Evolutionary conservation across 1,139 yeast species (phyloP).

Genomic region (Groenewaldozyma auringiensis): DNA sequence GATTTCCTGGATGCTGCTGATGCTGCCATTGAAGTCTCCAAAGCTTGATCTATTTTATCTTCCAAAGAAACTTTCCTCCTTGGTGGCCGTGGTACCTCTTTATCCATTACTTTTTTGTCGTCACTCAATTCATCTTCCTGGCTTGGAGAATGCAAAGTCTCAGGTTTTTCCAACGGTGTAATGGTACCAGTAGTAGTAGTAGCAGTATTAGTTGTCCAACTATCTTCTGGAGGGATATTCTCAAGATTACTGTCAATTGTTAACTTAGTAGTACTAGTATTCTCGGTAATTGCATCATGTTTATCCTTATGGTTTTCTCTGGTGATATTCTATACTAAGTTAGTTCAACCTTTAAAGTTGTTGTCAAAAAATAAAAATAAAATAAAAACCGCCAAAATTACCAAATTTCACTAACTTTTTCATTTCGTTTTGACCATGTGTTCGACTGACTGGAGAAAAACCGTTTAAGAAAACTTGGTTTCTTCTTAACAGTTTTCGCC

Average conservation of each 20-base stretch:
- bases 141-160: too few species aligned
- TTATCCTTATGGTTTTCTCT: too few species aligned
- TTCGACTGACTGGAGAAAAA: slow-evolving; percentile 8
- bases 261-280: too few species aligned
- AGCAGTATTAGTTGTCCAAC: neutral
- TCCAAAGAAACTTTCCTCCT: neutral
- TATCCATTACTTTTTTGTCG: neutral
- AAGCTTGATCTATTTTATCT: neutral
- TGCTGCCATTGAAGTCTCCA: too few species aligned
- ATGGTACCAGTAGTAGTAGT: too few species aligned
- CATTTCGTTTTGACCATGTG: neutral
- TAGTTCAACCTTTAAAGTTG: too few species aligned
- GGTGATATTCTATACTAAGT: too few species aligned
- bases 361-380: neutral
- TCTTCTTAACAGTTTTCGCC: slow-evolving; percentile 7
- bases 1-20: neutral
- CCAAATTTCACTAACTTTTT: neutral
- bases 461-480: slow-evolving; percentile 14
- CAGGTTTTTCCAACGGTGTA: too few species aligned
- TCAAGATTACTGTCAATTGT: neutral
- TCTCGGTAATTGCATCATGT: too few species aligned
- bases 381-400: neutral
- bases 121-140: neutral
- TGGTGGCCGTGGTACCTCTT: neutral
- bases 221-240: neutral